These are phyloP conservation scores for Aspergillus cavernicola DNA, from an alignment of 495 filamentous ascomycete genomes.

Conservation along the genomic window DNA sequence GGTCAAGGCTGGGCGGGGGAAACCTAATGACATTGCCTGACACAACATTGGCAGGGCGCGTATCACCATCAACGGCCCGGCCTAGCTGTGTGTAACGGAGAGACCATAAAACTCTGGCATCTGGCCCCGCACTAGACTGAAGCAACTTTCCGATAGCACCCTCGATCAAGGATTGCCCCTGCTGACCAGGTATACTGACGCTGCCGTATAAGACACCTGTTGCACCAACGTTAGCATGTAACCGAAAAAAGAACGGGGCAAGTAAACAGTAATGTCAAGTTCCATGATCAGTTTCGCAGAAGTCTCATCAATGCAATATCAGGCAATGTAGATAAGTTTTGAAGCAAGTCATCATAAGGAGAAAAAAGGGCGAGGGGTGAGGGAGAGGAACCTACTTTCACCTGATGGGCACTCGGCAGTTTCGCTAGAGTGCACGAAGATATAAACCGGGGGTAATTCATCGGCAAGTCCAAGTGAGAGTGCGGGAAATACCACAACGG, in stretches of 20 bases:
- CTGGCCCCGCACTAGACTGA: constrained; percentile 25
- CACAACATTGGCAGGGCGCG: constrained; percentile 18
- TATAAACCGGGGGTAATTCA: constrained; percentile 58
- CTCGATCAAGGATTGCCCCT: constrained; percentile 44
- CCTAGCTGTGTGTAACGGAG: constrained; percentile 58
- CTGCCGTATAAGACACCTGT: constrained; percentile 72
- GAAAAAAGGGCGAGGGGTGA: constrained; percentile 17
- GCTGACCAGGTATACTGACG: constrained; percentile 32
- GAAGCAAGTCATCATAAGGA: constrained; percentile 69
- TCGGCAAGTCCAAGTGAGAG: constrained; percentile 38
- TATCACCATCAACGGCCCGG: constrained; percentile 15
- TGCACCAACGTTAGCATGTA: constrained; percentile 42
- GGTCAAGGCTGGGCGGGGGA: constrained; percentile 53
- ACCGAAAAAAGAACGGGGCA: constrained; percentile 2
- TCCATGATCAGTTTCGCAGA: constrained; percentile 74
- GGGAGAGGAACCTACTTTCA: constrained; percentile 71
- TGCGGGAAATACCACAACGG: constrained; percentile 67
- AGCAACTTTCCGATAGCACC: constrained; percentile 55
- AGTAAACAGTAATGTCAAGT: constrained; percentile 11
- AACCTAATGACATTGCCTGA: constrained; percentile 37
- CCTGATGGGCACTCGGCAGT: constrained; percentile 81
- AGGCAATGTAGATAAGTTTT: constrained; percentile 99
- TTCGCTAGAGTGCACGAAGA: constrained; percentile 76
- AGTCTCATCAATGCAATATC: constrained; percentile 75
- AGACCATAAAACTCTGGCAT: constrained; percentile 52